Evolutionary conservation across 441 rosid species (phyloP).

Genomic region (Adansonia grandidieri): DNA sequence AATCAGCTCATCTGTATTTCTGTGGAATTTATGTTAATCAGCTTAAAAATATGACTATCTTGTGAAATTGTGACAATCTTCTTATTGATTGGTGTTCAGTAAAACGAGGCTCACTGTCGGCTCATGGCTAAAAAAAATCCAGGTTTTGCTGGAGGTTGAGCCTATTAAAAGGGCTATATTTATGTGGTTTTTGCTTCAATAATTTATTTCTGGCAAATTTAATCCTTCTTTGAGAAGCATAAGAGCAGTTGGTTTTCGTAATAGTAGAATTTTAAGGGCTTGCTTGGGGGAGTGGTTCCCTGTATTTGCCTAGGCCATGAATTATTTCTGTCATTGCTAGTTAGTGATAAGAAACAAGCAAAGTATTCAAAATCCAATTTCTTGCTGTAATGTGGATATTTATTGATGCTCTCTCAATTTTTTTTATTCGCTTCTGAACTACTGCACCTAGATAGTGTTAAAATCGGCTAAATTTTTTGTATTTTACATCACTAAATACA

Average conservation of each 20-base stretch:
- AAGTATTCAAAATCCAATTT: not conserved
- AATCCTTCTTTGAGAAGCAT: not conserved
- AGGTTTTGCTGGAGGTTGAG: not conserved
- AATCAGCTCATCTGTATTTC: not conserved
- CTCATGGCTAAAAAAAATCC: not conserved
- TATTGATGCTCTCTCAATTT: conserved; percentile 4
- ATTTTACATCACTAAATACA: conserved; percentile 48
- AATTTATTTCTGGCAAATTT: not conserved
- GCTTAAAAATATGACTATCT: not conserved
- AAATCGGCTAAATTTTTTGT: conserved; percentile 16
- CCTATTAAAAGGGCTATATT: conserved; percentile 2
- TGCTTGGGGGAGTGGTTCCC: conserved; percentile 1
- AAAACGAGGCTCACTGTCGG: not conserved
- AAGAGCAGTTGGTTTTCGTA: conserved; percentile 7
- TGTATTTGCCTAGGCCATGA: not conserved
- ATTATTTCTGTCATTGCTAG: not conserved
- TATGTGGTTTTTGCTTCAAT: conserved; percentile 1
- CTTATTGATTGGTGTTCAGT: not conserved
- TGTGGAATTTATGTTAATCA: not conserved
- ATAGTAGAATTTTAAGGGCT: not conserved
- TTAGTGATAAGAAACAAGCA: not conserved
- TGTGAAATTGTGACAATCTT: conserved; percentile 16
- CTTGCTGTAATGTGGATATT: conserved; percentile 8
- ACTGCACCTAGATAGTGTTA: conserved; percentile 12
- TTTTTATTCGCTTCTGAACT: conserved; percentile 2